These are phyloP conservation scores for Tetraselmis striata DNA, from an alignment of 139 green algal species.

Conservation along the genomic window DNA sequence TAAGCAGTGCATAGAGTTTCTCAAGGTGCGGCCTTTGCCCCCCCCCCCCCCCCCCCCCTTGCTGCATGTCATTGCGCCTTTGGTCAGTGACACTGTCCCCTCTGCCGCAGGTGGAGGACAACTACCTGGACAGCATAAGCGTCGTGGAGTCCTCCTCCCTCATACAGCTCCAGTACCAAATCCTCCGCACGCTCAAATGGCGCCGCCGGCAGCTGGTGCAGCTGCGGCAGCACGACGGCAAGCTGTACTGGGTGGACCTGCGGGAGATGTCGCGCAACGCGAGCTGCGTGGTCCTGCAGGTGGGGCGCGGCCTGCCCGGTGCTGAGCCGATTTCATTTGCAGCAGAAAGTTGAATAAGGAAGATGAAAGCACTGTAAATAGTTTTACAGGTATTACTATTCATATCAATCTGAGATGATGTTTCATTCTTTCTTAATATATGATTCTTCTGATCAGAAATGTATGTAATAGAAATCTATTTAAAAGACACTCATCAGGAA, in stretches of 20 bases:
- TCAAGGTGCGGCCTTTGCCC: no score
- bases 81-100: not conserved
- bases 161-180: constrained; percentile 39
- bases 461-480: no score
- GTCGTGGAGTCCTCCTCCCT: constrained; percentile 29
- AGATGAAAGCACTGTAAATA: no score
- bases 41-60: not conserved
- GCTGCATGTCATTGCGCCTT: not conserved
- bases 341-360: no score
- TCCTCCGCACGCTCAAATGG: constrained; percentile 36
- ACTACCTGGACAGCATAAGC: not conserved
- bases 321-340: no score
- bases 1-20: not conserved
- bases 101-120: not conserved
- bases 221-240: constrained; percentile 46
- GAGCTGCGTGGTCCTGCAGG: constrained; percentile 45
- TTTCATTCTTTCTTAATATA: no score
- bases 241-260: constrained; percentile 51
- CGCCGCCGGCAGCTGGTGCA: constrained; percentile 42
- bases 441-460: no score
- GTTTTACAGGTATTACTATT: no score
- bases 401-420: no score
- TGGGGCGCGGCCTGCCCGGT: no score
- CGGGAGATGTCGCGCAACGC: constrained; percentile 50
- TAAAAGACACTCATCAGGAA: no score